phyloP scores from a whole-genome alignment of 306 rosid species.

The Herpetospermum pedunculosum region DNA sequence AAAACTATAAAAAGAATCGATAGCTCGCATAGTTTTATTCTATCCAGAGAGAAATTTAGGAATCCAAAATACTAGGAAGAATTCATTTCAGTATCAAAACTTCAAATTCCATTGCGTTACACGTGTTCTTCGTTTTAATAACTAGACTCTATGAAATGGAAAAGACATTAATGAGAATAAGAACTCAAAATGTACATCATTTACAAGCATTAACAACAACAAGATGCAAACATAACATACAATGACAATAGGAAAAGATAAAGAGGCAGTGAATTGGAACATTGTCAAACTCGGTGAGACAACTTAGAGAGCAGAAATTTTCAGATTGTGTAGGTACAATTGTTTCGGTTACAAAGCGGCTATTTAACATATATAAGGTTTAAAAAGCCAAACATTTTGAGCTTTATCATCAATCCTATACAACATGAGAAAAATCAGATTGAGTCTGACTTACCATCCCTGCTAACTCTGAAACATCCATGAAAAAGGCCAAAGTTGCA shows the following conservation, averaged over 20 bases:
- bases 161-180: background rate
- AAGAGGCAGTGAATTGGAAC: background rate
- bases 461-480: conserved; percentile 81
- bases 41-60: background rate
- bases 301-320: background rate
- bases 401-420: background rate
- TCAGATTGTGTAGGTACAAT: background rate
- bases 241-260: background rate
- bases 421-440: background rate
- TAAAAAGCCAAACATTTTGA: background rate
- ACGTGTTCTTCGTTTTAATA: background rate
- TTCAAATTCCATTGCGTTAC: background rate
- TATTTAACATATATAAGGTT: background rate
- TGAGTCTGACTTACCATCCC: conserved; percentile 63
- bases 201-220: background rate
- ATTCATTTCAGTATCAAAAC: background rate
- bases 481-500: conserved; percentile 54
- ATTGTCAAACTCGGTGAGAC: background rate
- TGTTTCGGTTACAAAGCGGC: background rate
- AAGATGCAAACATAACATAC: background rate
- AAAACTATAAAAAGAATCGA: background rate
- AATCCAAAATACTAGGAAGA: background rate
- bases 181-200: background rate
- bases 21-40: background rate
- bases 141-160: background rate